Conservation (phyloP, 169 alveolate species). For the Eimeria maxima region DNA sequence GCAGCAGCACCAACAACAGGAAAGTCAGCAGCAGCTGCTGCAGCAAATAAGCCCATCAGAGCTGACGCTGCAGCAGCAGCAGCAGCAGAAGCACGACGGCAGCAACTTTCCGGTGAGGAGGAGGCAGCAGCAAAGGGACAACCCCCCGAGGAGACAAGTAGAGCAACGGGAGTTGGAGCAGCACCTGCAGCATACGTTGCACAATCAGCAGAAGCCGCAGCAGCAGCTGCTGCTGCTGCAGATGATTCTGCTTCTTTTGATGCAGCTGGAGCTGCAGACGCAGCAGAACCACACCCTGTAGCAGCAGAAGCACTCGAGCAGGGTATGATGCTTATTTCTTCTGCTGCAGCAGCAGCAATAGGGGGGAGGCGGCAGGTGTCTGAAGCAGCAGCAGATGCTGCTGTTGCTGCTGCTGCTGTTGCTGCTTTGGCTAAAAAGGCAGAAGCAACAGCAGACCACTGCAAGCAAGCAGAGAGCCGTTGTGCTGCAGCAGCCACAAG, state of each 20-base stretch:
- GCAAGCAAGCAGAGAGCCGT: neutral
- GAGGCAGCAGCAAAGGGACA: neutral
- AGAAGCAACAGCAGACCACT: conserved; percentile 25
- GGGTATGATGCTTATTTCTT: neutral
- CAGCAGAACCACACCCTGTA: neutral
- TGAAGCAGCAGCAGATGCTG: conserved; percentile 9
- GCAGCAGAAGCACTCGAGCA: conserved; percentile 19
- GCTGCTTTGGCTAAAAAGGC: neutral
- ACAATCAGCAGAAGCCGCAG: neutral
- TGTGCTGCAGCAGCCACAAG: conserved; percentile 30
- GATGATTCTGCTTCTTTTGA: too few species aligned
- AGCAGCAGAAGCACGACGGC: conserved; percentile 6
- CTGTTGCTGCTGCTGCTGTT: conserved; percentile 40
- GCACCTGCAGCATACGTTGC: neutral
- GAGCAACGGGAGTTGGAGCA: too few species aligned
- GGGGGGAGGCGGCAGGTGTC: conserved; percentile 36
- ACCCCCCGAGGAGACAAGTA: too few species aligned
- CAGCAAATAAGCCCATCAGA: neutral
- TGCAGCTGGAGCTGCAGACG: neutral
- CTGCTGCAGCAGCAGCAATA: conserved; percentile 32
- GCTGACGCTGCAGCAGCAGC: neutral
- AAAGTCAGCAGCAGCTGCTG: neutral
- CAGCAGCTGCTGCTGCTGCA: neutral
- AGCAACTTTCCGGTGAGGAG: too few species aligned
- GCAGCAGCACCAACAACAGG: too few species aligned